A percentile compares a stretch with the other conserved stretches of the same genome.
phyloP scores from a whole-genome alignment of 106 monocot genomes.

The Amphibolis antarctica region DNA sequence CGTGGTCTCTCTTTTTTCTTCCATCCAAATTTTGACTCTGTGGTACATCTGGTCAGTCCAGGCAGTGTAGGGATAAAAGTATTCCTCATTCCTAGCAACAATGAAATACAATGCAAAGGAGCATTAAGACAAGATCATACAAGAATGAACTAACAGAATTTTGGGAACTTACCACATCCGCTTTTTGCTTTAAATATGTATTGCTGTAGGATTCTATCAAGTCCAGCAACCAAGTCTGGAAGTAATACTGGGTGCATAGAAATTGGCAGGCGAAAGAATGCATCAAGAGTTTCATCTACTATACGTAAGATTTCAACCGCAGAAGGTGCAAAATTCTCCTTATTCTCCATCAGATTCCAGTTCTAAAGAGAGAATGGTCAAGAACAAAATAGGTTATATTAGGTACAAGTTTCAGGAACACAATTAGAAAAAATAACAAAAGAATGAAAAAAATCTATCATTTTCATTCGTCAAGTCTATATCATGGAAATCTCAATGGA shows the following conservation, averaged over 20 bases:
- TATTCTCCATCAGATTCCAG: slow-evolving; percentile 82
- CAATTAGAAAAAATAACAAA: too few species aligned
- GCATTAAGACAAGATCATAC: background rate
- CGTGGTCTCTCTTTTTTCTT: slow-evolving; percentile 77
- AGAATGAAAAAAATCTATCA: too few species aligned
- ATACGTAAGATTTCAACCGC: slow-evolving; percentile 55
- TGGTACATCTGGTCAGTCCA: slow-evolving; percentile 59
- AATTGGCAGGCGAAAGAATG: slow-evolving; percentile 83
- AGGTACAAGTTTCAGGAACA: too few species aligned
- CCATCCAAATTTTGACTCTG: slow-evolving; percentile 21
- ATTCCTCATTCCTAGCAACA: slow-evolving; percentile 52
- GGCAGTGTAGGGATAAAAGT: slow-evolving; percentile 66
- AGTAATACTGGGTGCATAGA: slow-evolving; percentile 66
- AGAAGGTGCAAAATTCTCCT: slow-evolving; percentile 67
- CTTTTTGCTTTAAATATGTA: slow-evolving; percentile 61
- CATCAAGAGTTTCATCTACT: slow-evolving; percentile 73
- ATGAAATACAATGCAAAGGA: background rate
- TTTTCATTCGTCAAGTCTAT: too few species aligned
- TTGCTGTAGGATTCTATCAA: slow-evolving; percentile 68
- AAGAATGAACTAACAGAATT: background rate
- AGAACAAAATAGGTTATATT: background rate
- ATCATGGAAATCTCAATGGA: too few species aligned
- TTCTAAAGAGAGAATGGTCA: slow-evolving; percentile 20
- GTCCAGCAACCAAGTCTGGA: slow-evolving; percentile 59
- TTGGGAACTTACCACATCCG: slow-evolving; percentile 66